Evolutionary conservation across 192 early-diverging fungal species (phyloP), one percentile per base, ranked within the genome.

Genomic region (Backusella parvicylindrica): DNA sequence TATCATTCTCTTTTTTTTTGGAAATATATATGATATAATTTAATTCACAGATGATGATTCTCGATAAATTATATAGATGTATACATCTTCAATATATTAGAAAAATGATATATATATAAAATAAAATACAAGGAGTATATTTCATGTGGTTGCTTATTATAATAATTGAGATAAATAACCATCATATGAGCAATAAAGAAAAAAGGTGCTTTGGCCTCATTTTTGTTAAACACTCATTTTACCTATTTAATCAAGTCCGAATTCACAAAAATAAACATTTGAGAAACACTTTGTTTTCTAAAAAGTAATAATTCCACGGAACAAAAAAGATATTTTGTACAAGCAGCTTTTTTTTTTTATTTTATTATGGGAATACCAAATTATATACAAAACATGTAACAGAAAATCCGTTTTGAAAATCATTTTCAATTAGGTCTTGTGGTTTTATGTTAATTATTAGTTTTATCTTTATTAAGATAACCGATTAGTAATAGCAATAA

Each of bases 151-250:
- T n/a, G n/a, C n/a, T n/a, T n/a, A n/a, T 47, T 47, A 41, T 47
- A 60, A 28, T 28, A 28, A 13, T 60, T 26, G 28, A 23, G 23
- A 60, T 60, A 60, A 60, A 60, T 28, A 60, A 21, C 53, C 23
- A 23, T 60, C 53, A 60, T 60, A 28, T 60, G 53, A 2, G 9
- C 12, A 26, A 28, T 28, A 60, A 60, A 6, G 28, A 13, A 26
- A 60, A 60, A 60, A 60, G 53, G 53, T 60, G 53, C 53, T 60
- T 60, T 60, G 53, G n/a, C 53, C 53, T 60, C 53, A 60, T 26
- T 60, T 60, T 60, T 60, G 53, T 60, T 60, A 60, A 26, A 56
- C 50, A 16, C 7, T 56, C 18, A 47, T 47, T 47, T n/a, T 47
- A 47, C 43, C n/a, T 47, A n/a, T 56, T 56, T 56, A 56, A 56